Evolutionary conservation across 352 stramenopile genomes (phyloP).

Genomic region (Halophytophthora batemanensis): DNA sequence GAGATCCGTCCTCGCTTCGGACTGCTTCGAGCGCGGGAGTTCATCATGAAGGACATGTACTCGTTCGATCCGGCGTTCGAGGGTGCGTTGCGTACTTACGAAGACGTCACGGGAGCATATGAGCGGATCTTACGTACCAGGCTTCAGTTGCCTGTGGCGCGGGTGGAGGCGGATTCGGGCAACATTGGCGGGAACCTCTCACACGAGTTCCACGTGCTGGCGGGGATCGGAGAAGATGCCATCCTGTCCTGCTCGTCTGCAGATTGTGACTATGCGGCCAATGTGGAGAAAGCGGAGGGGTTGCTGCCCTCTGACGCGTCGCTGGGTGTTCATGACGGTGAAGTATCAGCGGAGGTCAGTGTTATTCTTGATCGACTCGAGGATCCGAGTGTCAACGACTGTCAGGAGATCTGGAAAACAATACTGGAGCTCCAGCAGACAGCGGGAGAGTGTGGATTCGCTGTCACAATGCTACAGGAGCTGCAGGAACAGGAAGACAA

Average conservation of each 20-base stretch:
- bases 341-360: slow-evolving; percentile 3
- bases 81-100: slow-evolving; percentile 63
- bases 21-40: slow-evolving; percentile 78
- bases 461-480: slow-evolving; percentile 37
- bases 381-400: slow-evolving; percentile 8
- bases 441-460: slow-evolving; percentile 17
- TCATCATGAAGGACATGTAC: slow-evolving; percentile 93
- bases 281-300: slow-evolving; percentile 81
- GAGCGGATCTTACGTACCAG: slow-evolving; percentile 64
- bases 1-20: slow-evolving; percentile 87
- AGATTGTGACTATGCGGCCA: slow-evolving; percentile 77
- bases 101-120: slow-evolving; percentile 78
- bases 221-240: slow-evolving; percentile 78
- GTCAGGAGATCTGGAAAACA: slow-evolving; percentile 29
- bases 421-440: slow-evolving; percentile 26
- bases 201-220: slow-evolving; percentile 88
- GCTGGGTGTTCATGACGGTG: neutral
- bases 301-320: slow-evolving; percentile 11
- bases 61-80: slow-evolving; percentile 78
- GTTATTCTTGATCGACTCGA: slow-evolving; percentile 24
- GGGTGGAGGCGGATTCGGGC: slow-evolving; percentile 84
- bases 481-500: slow-evolving; percentile 10
- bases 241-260: slow-evolving; percentile 64
- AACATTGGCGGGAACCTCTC: slow-evolving; percentile 87
- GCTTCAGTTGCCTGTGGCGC: slow-evolving; percentile 65